These are phyloP conservation scores for Lanmaoa pseudosensibilis DNA, from an alignment of 768 basidiomycete genomes.

Conservation along the genomic window DNA sequence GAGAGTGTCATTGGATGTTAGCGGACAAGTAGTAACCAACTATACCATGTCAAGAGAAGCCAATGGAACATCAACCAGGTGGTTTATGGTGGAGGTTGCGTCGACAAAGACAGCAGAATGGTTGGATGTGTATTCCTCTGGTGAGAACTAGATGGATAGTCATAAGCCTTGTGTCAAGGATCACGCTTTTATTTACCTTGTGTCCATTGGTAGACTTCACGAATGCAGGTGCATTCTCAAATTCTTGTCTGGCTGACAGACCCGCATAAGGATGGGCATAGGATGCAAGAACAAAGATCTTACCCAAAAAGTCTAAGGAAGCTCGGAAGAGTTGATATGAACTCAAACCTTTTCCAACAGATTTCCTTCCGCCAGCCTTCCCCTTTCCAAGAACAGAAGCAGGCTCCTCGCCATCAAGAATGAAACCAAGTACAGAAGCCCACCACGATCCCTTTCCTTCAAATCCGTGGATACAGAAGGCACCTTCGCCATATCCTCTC, in stretches of 20 bases:
- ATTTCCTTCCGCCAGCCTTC: slow-evolving; percentile 43
- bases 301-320: slow-evolving; percentile 80
- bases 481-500: slow-evolving; percentile 69
- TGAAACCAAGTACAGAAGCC: slow-evolving; percentile 57
- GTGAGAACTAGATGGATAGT: slow-evolving; percentile 48
- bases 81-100: slow-evolving; percentile 71
- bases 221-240: slow-evolving; percentile 54
- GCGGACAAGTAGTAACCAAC: neutral
- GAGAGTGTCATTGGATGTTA: slow-evolving; percentile 1
- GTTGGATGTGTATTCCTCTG: slow-evolving; percentile 53
- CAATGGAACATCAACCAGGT: slow-evolving; percentile 71
- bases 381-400: slow-evolving; percentile 22
- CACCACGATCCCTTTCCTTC: slow-evolving; percentile 69
- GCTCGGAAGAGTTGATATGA: slow-evolving; percentile 90
- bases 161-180: neutral
- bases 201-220: slow-evolving; percentile 57
- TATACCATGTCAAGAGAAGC: slow-evolving; percentile 78
- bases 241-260: slow-evolving; percentile 67
- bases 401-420: slow-evolving; percentile 69
- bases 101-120: slow-evolving; percentile 73
- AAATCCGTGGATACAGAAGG: slow-evolving; percentile 65
- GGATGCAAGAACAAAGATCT: slow-evolving; percentile 21
- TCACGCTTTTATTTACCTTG: slow-evolving; percentile 39
- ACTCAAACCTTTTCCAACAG: slow-evolving; percentile 78
- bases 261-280: slow-evolving; percentile 9